A percentile compares a stretch with the other conserved stretches of the same genome.
Evolutionary conservation across 495 filamentous ascomycete species (phyloP).

Genomic region (Hypoxylon cercidicola): DNA sequence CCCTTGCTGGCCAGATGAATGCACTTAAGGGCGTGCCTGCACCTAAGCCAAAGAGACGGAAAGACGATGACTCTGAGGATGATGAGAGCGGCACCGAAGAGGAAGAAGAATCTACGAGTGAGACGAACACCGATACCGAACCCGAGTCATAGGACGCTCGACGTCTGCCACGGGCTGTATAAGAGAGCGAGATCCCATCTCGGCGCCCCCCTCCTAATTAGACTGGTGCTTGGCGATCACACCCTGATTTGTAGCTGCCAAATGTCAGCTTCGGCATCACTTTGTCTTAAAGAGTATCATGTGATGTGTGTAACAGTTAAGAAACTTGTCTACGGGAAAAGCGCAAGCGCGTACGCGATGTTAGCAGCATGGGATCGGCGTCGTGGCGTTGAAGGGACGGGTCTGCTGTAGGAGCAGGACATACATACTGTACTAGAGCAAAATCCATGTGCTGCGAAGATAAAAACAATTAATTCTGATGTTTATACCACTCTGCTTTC

Average conservation of each 20-base stretch:
- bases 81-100: slow-evolving; percentile 92
- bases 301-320: slow-evolving; percentile 22
- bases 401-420: slow-evolving; percentile 6
- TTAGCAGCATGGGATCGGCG: slow-evolving; percentile 34
- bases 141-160: slow-evolving; percentile 56
- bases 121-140: slow-evolving; percentile 84
- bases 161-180: background rate
- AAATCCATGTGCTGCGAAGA: slow-evolving; percentile 17
- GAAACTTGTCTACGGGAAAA: slow-evolving; percentile 4
- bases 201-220: background rate
- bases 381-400: slow-evolving; percentile 32
- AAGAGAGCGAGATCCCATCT: background rate
- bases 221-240: slow-evolving; percentile 1
- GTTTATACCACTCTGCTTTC: slow-evolving; percentile 2
- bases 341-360: slow-evolving; percentile 17
- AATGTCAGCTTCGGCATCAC: background rate
- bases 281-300: background rate
- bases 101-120: slow-evolving; percentile 78
- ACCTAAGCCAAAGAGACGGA: slow-evolving; percentile 63
- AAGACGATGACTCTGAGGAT: slow-evolving; percentile 66
- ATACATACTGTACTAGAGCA: slow-evolving; percentile 19
- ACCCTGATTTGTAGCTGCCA: background rate
- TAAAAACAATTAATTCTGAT: slow-evolving; percentile 22
- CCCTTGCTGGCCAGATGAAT: slow-evolving; percentile 94
- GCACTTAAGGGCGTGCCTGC: slow-evolving; percentile 77